A percentile compares a stretch with the other conserved stretches of the same genome.
These are phyloP conservation scores for Acacia crassicarpa DNA, from an alignment of 306 rosid genomes.

Conservation along the genomic window DNA sequence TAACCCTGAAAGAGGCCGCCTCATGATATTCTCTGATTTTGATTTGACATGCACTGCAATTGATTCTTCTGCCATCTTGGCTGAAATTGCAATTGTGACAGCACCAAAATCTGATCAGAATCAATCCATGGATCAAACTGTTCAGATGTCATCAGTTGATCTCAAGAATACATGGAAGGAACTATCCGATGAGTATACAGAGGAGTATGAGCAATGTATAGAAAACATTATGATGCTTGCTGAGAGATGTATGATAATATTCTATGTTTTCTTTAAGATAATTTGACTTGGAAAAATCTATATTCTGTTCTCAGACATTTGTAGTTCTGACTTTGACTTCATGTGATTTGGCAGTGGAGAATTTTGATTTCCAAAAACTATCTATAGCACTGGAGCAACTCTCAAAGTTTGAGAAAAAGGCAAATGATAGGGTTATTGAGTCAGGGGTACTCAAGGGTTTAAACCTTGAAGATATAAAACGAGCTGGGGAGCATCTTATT, in stretches of 20 bases:
- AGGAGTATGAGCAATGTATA: constrained; percentile 90
- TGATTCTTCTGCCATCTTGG: constrained; percentile 97
- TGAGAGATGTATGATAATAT: constrained; percentile 54
- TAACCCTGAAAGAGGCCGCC: constrained; percentile 59
- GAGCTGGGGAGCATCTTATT: constrained; percentile 89
- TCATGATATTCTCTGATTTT: constrained; percentile 84
- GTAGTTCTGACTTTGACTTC: constrained; percentile 27
- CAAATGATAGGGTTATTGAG: constrained; percentile 81
- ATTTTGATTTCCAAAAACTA: constrained; percentile 59
- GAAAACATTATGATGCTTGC: constrained; percentile 69
- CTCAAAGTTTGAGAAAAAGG: constrained; percentile 79
- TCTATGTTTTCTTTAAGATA: constrained; percentile 8
- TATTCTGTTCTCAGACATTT: constrained; percentile 15
- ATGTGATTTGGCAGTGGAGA: constrained; percentile 52
- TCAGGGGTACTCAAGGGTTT: constrained; percentile 93
- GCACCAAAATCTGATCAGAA: constrained; percentile 84
- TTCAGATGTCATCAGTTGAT: constrained; percentile 76
- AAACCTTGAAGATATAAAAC: constrained; percentile 81
- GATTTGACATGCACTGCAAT: constrained; percentile 95
- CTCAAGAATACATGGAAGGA: constrained; percentile 78
- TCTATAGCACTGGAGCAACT: constrained; percentile 74
- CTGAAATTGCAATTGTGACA: constrained; percentile 87
- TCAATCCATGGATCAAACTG: constrained; percentile 63
- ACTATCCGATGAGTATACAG: constrained; percentile 83
- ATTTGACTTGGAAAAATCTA: constrained; percentile 17